Base-by-base conservation (phyloP, 257 asterid species). In the Solanum lycopersicoides region DNA sequence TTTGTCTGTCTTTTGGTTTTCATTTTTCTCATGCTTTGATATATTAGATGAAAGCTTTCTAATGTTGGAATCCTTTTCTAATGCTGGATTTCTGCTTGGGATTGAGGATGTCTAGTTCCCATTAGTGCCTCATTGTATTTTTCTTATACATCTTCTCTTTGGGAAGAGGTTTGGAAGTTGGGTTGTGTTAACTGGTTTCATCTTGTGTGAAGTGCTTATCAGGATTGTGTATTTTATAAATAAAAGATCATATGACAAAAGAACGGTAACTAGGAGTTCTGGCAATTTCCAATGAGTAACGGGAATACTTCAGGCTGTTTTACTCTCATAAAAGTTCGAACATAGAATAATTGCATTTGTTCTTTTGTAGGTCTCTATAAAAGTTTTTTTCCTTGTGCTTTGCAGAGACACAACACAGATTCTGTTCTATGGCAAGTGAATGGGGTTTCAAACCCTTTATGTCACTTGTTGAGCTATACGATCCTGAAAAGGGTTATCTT, bases 371-470 rank as follows among this genome's bases (percentile, higher is more conserved):
- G 82, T 74, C 59, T 76, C 59, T 41, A 42, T 76, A 76, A 76
- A 76, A 23, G 23, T 76, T n/a, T 12, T 42, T 41, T 11, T 76
- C 39, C 83, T 42, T 42, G 23, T 76, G 59, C 35, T 76, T 32
- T 89, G 89, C 96, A 97, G 99, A 97, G 87, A 92, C 99, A 65
- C 98, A 93, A 77, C 99, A 97, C 91, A 98, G 92, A 90, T 97
- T 97, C 94, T 95, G 93, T 88, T 95, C 94, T 88, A 93, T 96
- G 92, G 98, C 94, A 92, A 93, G 98, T 89, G 99, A 97, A 87
- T 97, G 99, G 99, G 99, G 99, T 84, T 97, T 95, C 91, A 93
- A 96, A 35, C 92, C 97, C 88, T 95, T 97, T 95, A 95, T 97
- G 98, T 95, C 96, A 88, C 98, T 95, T 77, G 88, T 94, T 84